phyloP scores from a whole-genome alignment of 1,139 yeast species.

The Hyphopichia fennica region DNA sequence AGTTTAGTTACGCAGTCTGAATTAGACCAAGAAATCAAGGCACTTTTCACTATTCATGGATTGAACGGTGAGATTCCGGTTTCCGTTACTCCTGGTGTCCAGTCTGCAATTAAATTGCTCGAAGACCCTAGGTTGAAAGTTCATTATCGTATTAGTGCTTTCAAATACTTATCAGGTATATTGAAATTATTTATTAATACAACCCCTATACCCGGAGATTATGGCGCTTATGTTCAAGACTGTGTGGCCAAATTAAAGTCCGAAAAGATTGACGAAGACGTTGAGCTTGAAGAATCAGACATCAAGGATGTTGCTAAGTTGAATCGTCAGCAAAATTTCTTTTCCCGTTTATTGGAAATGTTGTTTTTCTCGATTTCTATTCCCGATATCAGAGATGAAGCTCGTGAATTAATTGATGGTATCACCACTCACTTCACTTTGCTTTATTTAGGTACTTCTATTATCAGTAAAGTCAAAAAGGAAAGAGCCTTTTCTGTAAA shows the following conservation, averaged over 20 bases:
- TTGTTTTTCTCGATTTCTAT: conserved; percentile 75
- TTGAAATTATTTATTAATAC: conserved; percentile 71
- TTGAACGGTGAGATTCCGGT: conserved; percentile 60
- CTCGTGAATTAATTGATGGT: conserved; percentile 59
- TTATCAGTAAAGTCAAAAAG: conserved; percentile 67
- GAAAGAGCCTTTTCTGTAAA: conserved; percentile 71
- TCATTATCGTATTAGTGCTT: conserved; percentile 77
- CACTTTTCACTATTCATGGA: conserved; percentile 72
- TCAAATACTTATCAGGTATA: conserved; percentile 65
- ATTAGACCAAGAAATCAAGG: conserved; percentile 67
- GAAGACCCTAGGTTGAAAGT: conserved; percentile 66
- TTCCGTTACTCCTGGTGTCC: conserved; percentile 79
- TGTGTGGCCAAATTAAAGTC: conserved; percentile 50
- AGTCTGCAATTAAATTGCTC: conserved; percentile 66
- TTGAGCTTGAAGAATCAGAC: conserved; percentile 42
- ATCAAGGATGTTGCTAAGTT: conserved; percentile 51
- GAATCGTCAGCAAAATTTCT: conserved; percentile 60
- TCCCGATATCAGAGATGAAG: conserved; percentile 72
- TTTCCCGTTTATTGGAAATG: conserved; percentile 62
- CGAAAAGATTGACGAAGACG: conserved; percentile 38
- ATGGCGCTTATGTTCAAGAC: conserved; percentile 42
- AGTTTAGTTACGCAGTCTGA: conserved; percentile 59
- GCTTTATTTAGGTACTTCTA: conserved; percentile 71
- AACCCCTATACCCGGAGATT: conserved; percentile 59
- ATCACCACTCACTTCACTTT: conserved; percentile 79